Base-by-base conservation (phyloP, 352 stramenopile genomes). In the Thalassiosira hispida region DNA sequence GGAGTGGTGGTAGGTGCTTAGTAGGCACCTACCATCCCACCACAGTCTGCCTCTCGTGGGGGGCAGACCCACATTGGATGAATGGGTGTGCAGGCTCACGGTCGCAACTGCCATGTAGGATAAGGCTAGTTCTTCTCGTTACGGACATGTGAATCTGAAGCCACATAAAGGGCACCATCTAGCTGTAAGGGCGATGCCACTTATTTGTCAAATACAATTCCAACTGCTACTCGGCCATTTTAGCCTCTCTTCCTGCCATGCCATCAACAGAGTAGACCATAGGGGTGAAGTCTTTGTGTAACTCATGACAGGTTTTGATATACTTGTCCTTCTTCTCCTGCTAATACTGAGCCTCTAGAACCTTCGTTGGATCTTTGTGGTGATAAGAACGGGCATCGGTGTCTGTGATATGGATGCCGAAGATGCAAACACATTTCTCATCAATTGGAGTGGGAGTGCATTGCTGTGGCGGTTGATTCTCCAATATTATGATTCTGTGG, bases 231-330 rank as follows among this genome's bases (percentile, higher is more conserved):
- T 70, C 61, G 16, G 42, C 22, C 9, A 16, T 1, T 8, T 33
- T 60, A 22, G 56, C 57, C 53, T 83, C 59, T 52, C 25, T 25
- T 18, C 73, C 57, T 57, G 42, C 22, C 1, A 81, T 60, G 0
- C 63, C 53, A 60, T 83, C 74, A 8, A 83, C 66, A 8, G 62
- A 83, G 35, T 73, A 83, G 6, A 78, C 70, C 20, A 76, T 33
- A 20, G 46, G 68, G 29, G 56, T 80, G 63, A 77, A 79, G 56
- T 73, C 44, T 3, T 47, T 38, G 14, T 49, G 53, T 1, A 31
- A 16, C 6, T 74, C 52, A 52, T 56, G 22, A 53, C 76, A 84
- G 22, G 16, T 22, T 2, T 22, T n/a, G 12, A 64, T 7, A 29
- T 83, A 78, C 40, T 83, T 83, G 14, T 35, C 42, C 52, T 72